A percentile compares a stretch with the other conserved stretches of the same genome.
Conservation (phyloP, 1,284 basidiomycete species). For the Malassezia sympodialis region DNA sequence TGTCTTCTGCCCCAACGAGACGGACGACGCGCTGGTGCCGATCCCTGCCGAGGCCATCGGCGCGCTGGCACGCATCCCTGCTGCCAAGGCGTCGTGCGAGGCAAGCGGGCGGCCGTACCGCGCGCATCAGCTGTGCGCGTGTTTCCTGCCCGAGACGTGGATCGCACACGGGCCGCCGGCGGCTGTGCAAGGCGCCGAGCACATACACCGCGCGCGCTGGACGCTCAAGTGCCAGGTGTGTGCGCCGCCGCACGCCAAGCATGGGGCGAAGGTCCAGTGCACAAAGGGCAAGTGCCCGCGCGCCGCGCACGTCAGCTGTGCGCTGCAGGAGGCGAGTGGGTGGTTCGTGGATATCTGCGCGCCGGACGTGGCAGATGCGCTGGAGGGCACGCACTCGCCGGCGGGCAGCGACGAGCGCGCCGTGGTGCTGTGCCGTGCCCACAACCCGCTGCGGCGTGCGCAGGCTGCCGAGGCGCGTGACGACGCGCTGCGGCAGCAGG, state of each 20-base stretch:
- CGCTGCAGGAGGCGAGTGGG: conserved; percentile 49
- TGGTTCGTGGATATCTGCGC: conserved; percentile 37
- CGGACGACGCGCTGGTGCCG: conserved; percentile 23
- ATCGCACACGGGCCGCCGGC: conserved; percentile 25
- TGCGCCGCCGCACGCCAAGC: conserved; percentile 57
- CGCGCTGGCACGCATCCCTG: not conserved
- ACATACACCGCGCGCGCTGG: conserved; percentile 35
- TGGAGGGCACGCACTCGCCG: conserved; percentile 24
- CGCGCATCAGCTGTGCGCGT: conserved; percentile 45
- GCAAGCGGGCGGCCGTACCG: conserved; percentile 3
- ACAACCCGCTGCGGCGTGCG: conserved; percentile 38
- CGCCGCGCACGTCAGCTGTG: conserved; percentile 87
- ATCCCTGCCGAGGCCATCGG: conserved; percentile 20
- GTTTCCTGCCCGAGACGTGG: conserved; percentile 43
- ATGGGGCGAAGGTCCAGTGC: conserved; percentile 87
- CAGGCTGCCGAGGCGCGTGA: conserved; percentile 26
- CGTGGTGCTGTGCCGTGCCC: conserved; percentile 39
- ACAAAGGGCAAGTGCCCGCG: conserved; percentile 84
- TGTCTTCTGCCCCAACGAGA: conserved; percentile 47
- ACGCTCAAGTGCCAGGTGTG: conserved; percentile 69
- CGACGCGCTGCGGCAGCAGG: conserved; percentile 21
- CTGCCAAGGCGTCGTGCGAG: not conserved
- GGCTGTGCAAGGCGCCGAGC: conserved; percentile 31
- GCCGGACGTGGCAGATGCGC: conserved; percentile 26
- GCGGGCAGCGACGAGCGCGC: conserved; percentile 24